Evolutionary conservation across 768 basidiomycete species (phyloP).

Genomic region (Phylloporus scabripes): DNA sequence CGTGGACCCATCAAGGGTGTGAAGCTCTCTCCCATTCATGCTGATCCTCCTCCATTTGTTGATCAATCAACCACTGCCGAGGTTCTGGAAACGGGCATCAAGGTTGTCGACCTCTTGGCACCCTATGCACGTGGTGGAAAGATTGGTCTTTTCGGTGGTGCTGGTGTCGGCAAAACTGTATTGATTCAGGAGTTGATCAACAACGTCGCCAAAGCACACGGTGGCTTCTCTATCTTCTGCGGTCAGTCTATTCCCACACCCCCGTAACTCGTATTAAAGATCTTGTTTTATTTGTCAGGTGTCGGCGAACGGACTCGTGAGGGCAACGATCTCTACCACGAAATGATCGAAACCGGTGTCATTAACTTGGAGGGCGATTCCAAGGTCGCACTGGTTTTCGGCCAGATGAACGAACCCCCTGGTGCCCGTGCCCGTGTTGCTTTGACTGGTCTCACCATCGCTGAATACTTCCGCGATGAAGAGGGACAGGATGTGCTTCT

Average conservation of each 20-base stretch:
- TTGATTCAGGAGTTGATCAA: slow-evolving; percentile 99
- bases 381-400: slow-evolving; percentile 99
- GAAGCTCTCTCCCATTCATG: slow-evolving; percentile 89
- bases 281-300: slow-evolving; percentile 44
- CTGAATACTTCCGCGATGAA: slow-evolving; percentile 99
- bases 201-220: slow-evolving; percentile 99
- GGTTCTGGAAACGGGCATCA: slow-evolving; percentile 99
- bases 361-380: slow-evolving; percentile 99
- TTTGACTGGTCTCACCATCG: slow-evolving; percentile 97
- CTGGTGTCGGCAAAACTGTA: slow-evolving; percentile 99
- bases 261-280: slow-evolving; percentile 3
- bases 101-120: slow-evolving; percentile 98
- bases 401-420: slow-evolving; percentile 99
- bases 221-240: slow-evolving; percentile 99
- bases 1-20: slow-evolving; percentile 98
- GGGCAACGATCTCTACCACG: slow-evolving; percentile 98
- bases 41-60: slow-evolving; percentile 94
- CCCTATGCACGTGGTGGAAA: slow-evolving; percentile 99
- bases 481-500: slow-evolving; percentile 99
- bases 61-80: slow-evolving; percentile 99
- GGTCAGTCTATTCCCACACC: slow-evolving; percentile 42
- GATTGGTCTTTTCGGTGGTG: slow-evolving; percentile 99
- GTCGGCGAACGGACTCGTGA: slow-evolving; percentile 99
- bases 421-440: slow-evolving; percentile 99
- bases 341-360: slow-evolving; percentile 99